Percentiles rank a stretch among this genome's conserved stretches.
phyloP scores from a whole-genome alignment of 2,329 filamentous ascomycete species.

The Calonectria ilicicola region DNA sequence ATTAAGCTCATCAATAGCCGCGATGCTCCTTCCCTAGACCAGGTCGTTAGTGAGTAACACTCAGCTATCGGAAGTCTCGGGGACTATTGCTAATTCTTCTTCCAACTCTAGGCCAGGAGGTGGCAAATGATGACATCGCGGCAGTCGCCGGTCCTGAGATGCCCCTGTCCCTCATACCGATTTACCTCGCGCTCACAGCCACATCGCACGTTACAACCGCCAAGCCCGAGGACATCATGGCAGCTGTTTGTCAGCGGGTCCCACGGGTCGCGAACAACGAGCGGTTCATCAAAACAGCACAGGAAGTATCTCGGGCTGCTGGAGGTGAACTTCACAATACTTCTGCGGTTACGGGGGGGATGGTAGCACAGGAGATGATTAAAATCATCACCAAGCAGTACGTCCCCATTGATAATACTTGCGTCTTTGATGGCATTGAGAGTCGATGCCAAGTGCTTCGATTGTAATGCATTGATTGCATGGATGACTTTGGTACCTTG shows the following conservation, averaged over 20 bases:
- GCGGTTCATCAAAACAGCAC: constrained; percentile 65
- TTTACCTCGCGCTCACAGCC: constrained; percentile 75
- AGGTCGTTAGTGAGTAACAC: constrained; percentile 64
- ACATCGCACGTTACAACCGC: constrained; percentile 59
- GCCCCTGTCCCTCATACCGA: constrained; percentile 72
- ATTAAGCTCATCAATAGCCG: constrained; percentile 83
- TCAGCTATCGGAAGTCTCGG: neutral
- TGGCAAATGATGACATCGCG: constrained; percentile 64
- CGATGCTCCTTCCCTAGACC: constrained; percentile 59
- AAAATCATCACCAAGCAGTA: constrained; percentile 85
- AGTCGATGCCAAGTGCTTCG: constrained; percentile 71
- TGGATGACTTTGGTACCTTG: neutral
- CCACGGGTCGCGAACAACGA: constrained; percentile 63
- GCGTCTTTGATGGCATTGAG: constrained; percentile 76
- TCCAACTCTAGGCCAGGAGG: constrained; percentile 60
- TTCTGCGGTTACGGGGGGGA: constrained; percentile 86
- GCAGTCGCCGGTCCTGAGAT: constrained; percentile 59
- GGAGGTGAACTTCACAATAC: constrained; percentile 95
- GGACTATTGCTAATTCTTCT: neutral
- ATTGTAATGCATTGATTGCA: constrained; percentile 49
- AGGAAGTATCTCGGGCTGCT: constrained; percentile 80
- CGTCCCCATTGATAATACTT: constrained; percentile 77
- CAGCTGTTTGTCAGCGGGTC: constrained; percentile 54
- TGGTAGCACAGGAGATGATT: constrained; percentile 97
- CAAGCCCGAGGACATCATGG: constrained; percentile 66